Evolutionary conservation across 257 asterid genomes (phyloP), one percentile per base, ranked within the genome.

Genomic region (Lantana camara): DNA sequence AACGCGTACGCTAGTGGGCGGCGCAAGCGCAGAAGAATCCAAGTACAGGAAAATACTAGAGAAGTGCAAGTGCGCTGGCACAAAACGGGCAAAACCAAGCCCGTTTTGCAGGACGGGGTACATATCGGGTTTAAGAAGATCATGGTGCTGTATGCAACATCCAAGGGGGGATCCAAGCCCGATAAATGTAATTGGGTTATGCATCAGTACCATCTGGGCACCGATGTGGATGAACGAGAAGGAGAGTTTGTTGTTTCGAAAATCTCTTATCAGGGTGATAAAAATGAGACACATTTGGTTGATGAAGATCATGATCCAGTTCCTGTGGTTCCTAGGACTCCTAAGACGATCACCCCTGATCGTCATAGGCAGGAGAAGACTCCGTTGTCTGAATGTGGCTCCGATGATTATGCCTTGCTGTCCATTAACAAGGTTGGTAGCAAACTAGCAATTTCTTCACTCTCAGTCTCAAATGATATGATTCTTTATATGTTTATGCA

Each of bases 201-300:
- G 98, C 94, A 95, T 76, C 99, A 95, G 73, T 88, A 78, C 78
- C 98, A 95, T 73, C 78, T 95, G 10, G 99, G 99, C 8, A 62
- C 55, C 0, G 70, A 82, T 13, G 87, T 80, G 63, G 94, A 88
- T 0, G 99, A 95, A 74, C 77, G 59, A 44, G 87, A 74, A 48
- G 95, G 93, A 4, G 90, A 80, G 50, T 86, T 49, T 20, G 99
- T 91, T 21, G 98, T 91, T 19, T 80, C 97, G 0, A 91, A 85
- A 75, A 72, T 95, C 29, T 79, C 70, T 62, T 82, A 86, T 82
- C 96, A 94, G 58, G 58, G 14, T 9, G 80, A 71, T 27, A 74
- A 67, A 29, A 50, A 16, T 37, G 85, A 66, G 32, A 40, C 59
- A 62, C 32, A 55, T 61, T 46, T 68, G 63, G 68, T 47, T 52